These are phyloP conservation scores for Hypomyces perniciosus DNA, from an alignment of 2,329 filamentous ascomycete genomes.

Conservation along the genomic window DNA sequence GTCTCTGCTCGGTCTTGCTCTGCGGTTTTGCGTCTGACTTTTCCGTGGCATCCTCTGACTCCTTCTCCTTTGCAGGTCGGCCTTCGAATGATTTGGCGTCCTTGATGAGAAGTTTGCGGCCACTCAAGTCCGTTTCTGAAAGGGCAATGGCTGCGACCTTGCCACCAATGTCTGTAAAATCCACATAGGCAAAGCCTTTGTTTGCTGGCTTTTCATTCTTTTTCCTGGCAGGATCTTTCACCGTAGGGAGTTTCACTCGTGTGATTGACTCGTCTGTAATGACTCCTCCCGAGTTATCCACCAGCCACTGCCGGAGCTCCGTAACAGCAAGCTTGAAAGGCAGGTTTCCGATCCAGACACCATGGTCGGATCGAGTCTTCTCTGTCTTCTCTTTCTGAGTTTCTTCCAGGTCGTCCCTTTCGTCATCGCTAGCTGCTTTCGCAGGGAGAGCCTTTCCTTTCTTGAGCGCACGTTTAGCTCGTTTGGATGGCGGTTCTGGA, in stretches of 20 bases:
- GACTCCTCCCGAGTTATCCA: conserved; percentile 59
- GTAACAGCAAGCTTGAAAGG: conserved; percentile 72
- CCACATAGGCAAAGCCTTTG: conserved; percentile 94
- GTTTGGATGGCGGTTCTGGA: conserved; percentile 95
- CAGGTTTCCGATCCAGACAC: conserved; percentile 94
- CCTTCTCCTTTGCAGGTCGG: conserved; percentile 63
- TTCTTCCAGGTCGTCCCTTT: conserved; percentile 28
- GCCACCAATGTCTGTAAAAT: conserved; percentile 67
- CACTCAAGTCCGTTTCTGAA: conserved; percentile 73
- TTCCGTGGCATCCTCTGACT: conserved; percentile 23
- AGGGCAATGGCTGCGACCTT: conserved; percentile 74
- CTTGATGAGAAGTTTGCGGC: conserved; percentile 86
- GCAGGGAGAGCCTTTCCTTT: conserved; percentile 61
- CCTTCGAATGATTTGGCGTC: conserved; percentile 85
- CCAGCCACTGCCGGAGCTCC: conserved; percentile 74
- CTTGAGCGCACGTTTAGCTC: conserved; percentile 81
- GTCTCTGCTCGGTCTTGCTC: conserved; percentile 29
- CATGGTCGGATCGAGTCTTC: conserved; percentile 66
- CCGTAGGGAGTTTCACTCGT: conserved; percentile 70
- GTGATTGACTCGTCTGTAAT: conserved; percentile 70
- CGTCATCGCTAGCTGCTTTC: conserved; percentile 32
- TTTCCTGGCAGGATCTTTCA: conserved; percentile 41
- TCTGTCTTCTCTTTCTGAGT: conserved; percentile 37
- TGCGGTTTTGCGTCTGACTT: conserved; percentile 25
- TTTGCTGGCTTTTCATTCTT: conserved; percentile 46